Evolutionary conservation across 352 stramenopile genomes (phyloP), one percentile per base, ranked within the genome.

Genomic region (Blastocystis sp.): DNA sequence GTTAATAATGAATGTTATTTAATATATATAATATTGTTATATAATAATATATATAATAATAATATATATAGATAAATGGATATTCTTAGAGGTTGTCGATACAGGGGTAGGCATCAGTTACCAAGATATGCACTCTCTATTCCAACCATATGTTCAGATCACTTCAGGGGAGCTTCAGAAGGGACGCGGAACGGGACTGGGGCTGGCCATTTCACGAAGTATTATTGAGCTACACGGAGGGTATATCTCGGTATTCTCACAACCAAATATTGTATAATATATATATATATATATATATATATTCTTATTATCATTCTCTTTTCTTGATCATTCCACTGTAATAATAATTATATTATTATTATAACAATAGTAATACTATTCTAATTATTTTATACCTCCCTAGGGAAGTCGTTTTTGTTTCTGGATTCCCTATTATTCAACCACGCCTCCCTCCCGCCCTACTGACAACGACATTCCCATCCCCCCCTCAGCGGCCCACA

Each of bases 171-270:
- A 54, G n/a, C 21, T 21, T 23, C 43, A 54, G 21, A 54, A 54
- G 24, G 43, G 43, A 45, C 6, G 43, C 39, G 43, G 43, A 10
- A 54, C 43, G 13, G 43, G 43, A 54, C 18, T 54, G 21, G 43
- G 43, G 23, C 24, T 54, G 25, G 23, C 27, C 48, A 0, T 54
- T 9, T 54, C 43, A 5, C n/a, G 39, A n/a, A 13, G 48, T 45
- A 54, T 54, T n/a, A 21, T 54, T 9, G 21, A n/a, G 39, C 21
- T 54, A 54, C 43, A 54, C 21, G n/a, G 48, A 45, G 43, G 43
- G 23, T 16, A 49, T 6, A 42, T 54, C 24, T n/a, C 18, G 9
- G 0, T 54, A 32, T 49, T n/a, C 23, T 27, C 43, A 13, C n/a
- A 54, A 16, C 7, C 43, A 27, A 5, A 42, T 49, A 21, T 44